These are phyloP conservation scores for Chaetomiaceae sp. DNA, from an alignment of 2,329 filamentous ascomycete species.

Conservation along the genomic window DNA sequence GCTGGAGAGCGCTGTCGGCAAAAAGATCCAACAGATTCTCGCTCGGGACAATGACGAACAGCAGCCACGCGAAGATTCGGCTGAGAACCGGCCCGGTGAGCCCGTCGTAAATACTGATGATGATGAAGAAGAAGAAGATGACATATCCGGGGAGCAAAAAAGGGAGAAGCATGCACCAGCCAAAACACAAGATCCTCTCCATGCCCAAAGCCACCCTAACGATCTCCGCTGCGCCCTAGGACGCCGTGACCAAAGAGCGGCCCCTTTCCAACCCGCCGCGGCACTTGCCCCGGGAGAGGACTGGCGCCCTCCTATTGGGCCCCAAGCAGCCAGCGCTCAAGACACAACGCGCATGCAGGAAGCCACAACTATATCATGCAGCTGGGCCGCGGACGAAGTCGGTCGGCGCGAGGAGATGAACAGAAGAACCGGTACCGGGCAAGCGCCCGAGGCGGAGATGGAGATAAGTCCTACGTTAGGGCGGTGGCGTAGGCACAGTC, in stretches of 20 bases:
- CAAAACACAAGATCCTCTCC: no score
- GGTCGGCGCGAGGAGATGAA: not conserved
- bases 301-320: slow-evolving; percentile 8
- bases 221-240: not conserved
- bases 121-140: no score
- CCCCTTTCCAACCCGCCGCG: slow-evolving; percentile 8
- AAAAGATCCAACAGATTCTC: slow-evolving; percentile 1
- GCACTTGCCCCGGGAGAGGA: slow-evolving; percentile 14
- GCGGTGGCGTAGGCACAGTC: slow-evolving; percentile 10
- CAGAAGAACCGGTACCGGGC: not conserved
- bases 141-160: no score
- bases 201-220: no score
- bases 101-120: no score
- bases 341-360: not conserved
- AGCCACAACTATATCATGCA: not conserved
- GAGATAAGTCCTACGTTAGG: slow-evolving; percentile 24
- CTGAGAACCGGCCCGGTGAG: no score
- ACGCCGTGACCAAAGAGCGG: not conserved
- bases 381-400: not conserved
- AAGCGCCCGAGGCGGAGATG: slow-evolving; percentile 22
- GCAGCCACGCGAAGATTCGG: no score
- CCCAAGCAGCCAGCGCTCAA: not conserved
- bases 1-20: slow-evolving; percentile 8
- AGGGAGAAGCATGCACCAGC: no score
- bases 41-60: not conserved